A percentile compares a stretch with the other conserved stretches of the same genome.
Evolutionary conservation across 2,329 filamentous ascomycete species (phyloP).

Genomic region (Colletotrichum sansevieriae): DNA sequence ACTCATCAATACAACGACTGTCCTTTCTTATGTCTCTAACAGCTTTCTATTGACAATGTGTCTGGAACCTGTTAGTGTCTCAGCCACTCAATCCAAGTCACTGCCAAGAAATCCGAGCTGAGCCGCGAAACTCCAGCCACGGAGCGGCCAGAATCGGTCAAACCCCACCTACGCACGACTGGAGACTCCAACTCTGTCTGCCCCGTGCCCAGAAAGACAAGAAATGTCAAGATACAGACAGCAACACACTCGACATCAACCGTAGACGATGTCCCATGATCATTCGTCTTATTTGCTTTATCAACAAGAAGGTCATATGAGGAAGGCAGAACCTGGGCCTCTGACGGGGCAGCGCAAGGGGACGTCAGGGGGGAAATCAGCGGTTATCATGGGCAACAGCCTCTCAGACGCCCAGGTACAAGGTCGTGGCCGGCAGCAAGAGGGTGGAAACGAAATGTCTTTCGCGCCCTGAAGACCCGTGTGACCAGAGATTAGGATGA

Average conservation of each 20-base stretch:
- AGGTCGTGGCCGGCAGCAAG: slow-evolving; percentile 19
- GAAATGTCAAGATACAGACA: too few relatives aligned
- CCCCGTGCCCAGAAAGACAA: too few relatives aligned
- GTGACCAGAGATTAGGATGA: slow-evolving; percentile 40
- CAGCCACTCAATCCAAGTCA: slow-evolving; percentile 26
- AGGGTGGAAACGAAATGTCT: slow-evolving; percentile 8
- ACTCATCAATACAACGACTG: slow-evolving; percentile 23
- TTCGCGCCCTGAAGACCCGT: slow-evolving; percentile 17
- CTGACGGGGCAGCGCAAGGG: neutral
- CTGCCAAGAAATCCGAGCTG: slow-evolving; percentile 21
- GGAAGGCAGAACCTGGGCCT: neutral
- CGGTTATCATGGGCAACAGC: slow-evolving; percentile 23
- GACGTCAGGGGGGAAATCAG: slow-evolving; percentile 6
- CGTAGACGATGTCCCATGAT: too few relatives aligned
- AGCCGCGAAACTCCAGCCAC: too few relatives aligned
- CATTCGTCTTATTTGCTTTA: neutral
- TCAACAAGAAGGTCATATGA: neutral
- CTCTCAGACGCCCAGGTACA: slow-evolving; percentile 14
- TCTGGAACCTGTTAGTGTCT: slow-evolving; percentile 39
- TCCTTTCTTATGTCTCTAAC: slow-evolving; percentile 22
- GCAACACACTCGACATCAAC: too few relatives aligned
- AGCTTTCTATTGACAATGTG: neutral
- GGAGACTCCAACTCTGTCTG: too few relatives aligned
- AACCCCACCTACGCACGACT: too few relatives aligned
- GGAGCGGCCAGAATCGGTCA: too few relatives aligned